Evolutionary conservation across 2,329 filamentous ascomycete genomes (phyloP).

Genomic region (Sporothrix luriei): DNA sequence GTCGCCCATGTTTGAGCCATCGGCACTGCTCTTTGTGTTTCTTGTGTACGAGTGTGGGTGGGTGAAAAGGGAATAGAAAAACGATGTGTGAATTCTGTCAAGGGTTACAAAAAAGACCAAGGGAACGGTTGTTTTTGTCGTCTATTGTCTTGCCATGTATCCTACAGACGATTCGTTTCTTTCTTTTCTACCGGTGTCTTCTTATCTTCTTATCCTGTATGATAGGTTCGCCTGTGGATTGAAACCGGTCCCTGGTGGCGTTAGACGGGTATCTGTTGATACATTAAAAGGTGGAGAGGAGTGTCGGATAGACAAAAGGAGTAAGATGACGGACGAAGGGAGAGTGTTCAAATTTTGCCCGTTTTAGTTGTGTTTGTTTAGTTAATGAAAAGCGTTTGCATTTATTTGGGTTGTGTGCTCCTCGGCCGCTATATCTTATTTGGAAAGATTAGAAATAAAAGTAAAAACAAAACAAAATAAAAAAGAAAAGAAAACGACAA

Average conservation of each 20-base stretch:
- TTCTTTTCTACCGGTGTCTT: background rate
- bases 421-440: background rate
- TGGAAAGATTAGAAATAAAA: background rate
- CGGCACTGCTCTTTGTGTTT: background rate
- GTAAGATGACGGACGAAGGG: background rate
- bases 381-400: background rate
- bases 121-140: background rate
- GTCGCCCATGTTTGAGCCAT: background rate
- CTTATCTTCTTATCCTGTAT: conserved; percentile 2
- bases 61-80: background rate
- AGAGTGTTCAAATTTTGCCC: background rate
- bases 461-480: background rate
- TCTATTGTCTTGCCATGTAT: conserved; percentile 3
- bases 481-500: too few species aligned
- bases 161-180: background rate
- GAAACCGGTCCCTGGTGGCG: background rate
- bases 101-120: background rate
- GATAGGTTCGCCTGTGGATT: background rate
- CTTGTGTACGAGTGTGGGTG: conserved; percentile 8
- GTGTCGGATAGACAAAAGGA: background rate
- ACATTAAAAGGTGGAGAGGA: background rate
- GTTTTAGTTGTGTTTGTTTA: background rate
- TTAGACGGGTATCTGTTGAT: background rate
- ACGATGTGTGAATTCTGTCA: too few species aligned
- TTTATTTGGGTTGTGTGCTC: background rate